Evolutionary conservation across 2,329 filamentous ascomycete species (phyloP), one percentile per base, ranked within the genome.

Genomic region (Nannizzia gypsea): DNA sequence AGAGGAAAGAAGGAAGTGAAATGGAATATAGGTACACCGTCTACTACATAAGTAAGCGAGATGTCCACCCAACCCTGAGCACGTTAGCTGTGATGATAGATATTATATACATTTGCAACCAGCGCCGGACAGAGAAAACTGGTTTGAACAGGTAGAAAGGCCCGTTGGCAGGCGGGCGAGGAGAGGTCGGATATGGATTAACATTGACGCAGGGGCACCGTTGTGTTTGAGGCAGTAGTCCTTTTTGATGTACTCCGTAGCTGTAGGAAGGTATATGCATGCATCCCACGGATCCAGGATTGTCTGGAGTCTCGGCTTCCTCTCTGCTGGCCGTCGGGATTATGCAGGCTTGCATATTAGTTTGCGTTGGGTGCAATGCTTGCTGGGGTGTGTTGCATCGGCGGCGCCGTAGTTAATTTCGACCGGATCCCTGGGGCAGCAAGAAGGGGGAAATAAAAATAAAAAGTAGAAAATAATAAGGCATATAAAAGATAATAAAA

Each of bases 51-150:
- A 34, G 31, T 34, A 52, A 52, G 48, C n/a, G 48, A 52, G 13
- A 52, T 24, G 22, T 28, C 48, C 48, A 52, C 48, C 48, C 48
- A 52, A 52, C 48, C 48, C 48, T 52, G 48, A 52, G 48, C 48
- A 52, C 48, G 48, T 52, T 52, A 52, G 48, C 22, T 52, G 24
- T 52, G 48, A 52, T 52, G 48, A 31, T 52, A 52, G 26, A 28
- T 52, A 52, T 52, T 28, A 52, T 52, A 52, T 52, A 52, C 26
- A 52, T 52, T 36, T 52, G 26, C 48, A 52, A 26, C 11, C 22
- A 31, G 48, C 24, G 17, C 38, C 20, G 48, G 22, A 22, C 48
- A 13, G 22, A 22, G 22, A 13, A 48, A 20, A 31, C 48, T 52
- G 28, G 48, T n/a, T 42, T n/a, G n/a, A 36, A 52, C n/a, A 5